These are phyloP conservation scores for Amanita muscaria DNA, from an alignment of 768 basidiomycete genomes.

Conservation along the genomic window DNA sequence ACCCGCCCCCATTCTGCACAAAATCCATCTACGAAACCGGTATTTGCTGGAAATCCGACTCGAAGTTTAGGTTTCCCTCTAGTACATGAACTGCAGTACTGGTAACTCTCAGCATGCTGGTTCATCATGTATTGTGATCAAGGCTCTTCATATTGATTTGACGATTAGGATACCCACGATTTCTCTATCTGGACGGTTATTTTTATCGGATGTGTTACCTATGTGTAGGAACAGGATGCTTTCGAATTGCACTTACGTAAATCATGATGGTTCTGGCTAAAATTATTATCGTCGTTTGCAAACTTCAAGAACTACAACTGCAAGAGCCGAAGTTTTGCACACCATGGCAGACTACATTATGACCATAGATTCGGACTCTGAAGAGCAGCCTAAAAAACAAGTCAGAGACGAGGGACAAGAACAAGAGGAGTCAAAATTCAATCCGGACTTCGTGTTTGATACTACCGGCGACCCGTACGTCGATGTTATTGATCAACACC, in stretches of 20 bases:
- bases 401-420: constrained; percentile 17
- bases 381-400: constrained; percentile 30
- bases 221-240: constrained; percentile 5
- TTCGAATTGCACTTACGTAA: background rate
- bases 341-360: constrained; percentile 61
- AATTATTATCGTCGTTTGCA: background rate
- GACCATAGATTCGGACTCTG: constrained; percentile 78
- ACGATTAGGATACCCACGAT: constrained; percentile 4
- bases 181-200: constrained; percentile 3
- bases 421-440: constrained; percentile 52
- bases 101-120: constrained; percentile 6
- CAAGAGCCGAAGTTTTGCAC: background rate
- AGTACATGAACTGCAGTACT: constrained; percentile 2
- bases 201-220: constrained; percentile 8
- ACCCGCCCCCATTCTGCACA: background rate
- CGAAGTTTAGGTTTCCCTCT: background rate
- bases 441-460: constrained; percentile 83
- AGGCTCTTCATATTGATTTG: constrained; percentile 1
- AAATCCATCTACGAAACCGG: background rate
- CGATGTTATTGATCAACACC: constrained; percentile 38
- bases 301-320: background rate
- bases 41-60: background rate
- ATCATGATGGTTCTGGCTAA: background rate
- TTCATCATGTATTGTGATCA: constrained; percentile 5
- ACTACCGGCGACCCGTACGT: constrained; percentile 60